Percentiles rank a stretch among this genome's conserved stretches.
Evolutionary conservation across 352 stramenopile species (phyloP).

Genomic region (Phytophthora brassicae): DNA sequence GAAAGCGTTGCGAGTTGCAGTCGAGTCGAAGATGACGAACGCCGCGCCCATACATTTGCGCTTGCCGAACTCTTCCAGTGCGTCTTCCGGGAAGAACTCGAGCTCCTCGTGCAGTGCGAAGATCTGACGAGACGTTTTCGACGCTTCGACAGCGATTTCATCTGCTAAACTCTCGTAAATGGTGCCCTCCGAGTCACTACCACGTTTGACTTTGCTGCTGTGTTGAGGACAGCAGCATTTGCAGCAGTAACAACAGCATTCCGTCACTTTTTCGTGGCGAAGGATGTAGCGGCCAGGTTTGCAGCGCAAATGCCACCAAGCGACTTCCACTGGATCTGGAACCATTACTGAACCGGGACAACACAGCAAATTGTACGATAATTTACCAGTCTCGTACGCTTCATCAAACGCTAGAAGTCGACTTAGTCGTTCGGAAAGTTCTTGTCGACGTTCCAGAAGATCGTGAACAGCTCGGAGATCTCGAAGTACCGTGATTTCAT

Average conservation of each 20-base stretch:
- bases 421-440: slow-evolving; percentile 53
- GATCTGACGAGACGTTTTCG: slow-evolving; percentile 20
- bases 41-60: slow-evolving; percentile 61
- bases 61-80: slow-evolving; percentile 58
- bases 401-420: slow-evolving; percentile 58
- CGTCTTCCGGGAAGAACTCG: slow-evolving; percentile 73
- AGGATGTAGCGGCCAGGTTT: slow-evolving; percentile 60
- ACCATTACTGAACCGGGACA: slow-evolving; percentile 61
- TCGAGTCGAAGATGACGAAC: slow-evolving; percentile 77
- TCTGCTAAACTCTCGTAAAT: slow-evolving; percentile 34
- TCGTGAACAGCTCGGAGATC: slow-evolving; percentile 64
- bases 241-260: slow-evolving; percentile 48
- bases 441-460: slow-evolving; percentile 49
- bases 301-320: slow-evolving; percentile 50
- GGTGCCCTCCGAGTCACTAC: slow-evolving; percentile 24
- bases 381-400: slow-evolving; percentile 47
- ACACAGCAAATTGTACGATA: slow-evolving; percentile 72
- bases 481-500: slow-evolving; percentile 67
- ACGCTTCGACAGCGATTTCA: slow-evolving; percentile 23
- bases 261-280: slow-evolving; percentile 38
- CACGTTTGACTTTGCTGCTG: slow-evolving; percentile 20
- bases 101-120: slow-evolving; percentile 62
- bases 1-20: slow-evolving; percentile 58
- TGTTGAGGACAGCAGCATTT: slow-evolving; percentile 43
- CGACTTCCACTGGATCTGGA: slow-evolving; percentile 44